phyloP scores from a whole-genome alignment of 805 yeast genomes.

The Yarrowia deformans region DNA sequence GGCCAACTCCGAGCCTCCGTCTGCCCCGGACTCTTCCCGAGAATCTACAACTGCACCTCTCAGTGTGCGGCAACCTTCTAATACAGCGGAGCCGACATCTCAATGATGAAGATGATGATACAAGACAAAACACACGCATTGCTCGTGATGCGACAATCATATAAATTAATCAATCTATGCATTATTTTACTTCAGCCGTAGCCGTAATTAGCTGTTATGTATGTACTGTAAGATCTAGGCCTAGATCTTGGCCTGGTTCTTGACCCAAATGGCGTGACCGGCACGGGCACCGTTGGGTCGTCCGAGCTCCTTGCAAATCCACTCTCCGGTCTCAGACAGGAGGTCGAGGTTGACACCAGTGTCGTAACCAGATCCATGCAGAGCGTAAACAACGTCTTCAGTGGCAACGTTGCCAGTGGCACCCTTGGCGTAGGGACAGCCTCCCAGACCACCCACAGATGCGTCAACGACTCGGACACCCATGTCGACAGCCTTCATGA shows the following conservation, averaged over 20 bases:
- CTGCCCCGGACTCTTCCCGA: slow-evolving; percentile 23
- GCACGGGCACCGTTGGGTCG: slow-evolving; percentile 47
- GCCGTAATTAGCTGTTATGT: neutral
- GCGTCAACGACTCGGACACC: slow-evolving; percentile 48
- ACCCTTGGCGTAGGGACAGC: slow-evolving; percentile 51
- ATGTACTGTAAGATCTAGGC: neutral
- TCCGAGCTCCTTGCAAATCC: slow-evolving; percentile 46
- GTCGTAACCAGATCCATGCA: slow-evolving; percentile 47
- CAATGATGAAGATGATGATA: neutral
- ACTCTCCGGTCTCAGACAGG: slow-evolving; percentile 46
- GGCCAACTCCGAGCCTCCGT: slow-evolving; percentile 8
- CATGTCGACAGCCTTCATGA: slow-evolving; percentile 47
- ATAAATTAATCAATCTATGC: slow-evolving; percentile 29
- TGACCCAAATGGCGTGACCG: slow-evolving; percentile 45
- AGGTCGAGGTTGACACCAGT: slow-evolving; percentile 47
- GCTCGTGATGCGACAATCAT: neutral
- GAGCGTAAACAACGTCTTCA: slow-evolving; percentile 49
- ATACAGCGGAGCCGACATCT: neutral
- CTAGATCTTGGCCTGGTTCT: slow-evolving; percentile 37
- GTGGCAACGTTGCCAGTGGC: slow-evolving; percentile 50
- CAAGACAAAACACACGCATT: neutral
- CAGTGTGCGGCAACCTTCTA: slow-evolving; percentile 5
- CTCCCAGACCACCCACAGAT: slow-evolving; percentile 50
- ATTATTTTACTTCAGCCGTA: neutral
- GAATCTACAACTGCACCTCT: slow-evolving; percentile 25